A percentile compares a stretch with the other conserved stretches of the same genome.
phyloP scores from a whole-genome alignment of 2,329 filamentous ascomycete species.

The Hypoxylon sp. region DNA sequence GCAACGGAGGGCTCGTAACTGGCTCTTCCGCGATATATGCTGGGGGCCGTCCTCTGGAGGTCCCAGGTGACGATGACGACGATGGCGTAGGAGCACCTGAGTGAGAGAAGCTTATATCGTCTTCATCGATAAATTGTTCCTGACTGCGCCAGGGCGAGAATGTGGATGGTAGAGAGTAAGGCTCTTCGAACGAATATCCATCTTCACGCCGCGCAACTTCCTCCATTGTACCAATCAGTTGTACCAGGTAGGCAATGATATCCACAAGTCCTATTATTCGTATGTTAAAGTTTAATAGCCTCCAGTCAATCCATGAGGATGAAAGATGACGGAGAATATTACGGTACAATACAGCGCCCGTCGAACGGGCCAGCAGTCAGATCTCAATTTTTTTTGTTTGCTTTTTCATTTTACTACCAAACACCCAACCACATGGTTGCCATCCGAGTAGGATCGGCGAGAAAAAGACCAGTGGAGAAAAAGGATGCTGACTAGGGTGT shows the following conservation, averaged over 20 bases:
- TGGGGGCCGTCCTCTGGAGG: slow-evolving; percentile 4
- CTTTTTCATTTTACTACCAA: slow-evolving; percentile 2
- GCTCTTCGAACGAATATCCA: slow-evolving; percentile 18
- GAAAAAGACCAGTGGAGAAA: slow-evolving; percentile 32
- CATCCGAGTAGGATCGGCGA: slow-evolving; percentile 23
- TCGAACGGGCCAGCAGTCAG: slow-evolving; percentile 1
- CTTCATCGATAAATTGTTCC: slow-evolving; percentile 14
- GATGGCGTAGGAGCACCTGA: slow-evolving; percentile 4
- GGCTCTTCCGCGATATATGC: slow-evolving; percentile 10
- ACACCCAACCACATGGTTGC: slow-evolving; percentile 6
- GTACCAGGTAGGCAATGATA: neutral
- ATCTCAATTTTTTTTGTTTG: slow-evolving; percentile 9
- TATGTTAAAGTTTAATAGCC: slow-evolving; percentile 12
- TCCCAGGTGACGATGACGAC: slow-evolving; percentile 20
- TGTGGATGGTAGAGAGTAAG: slow-evolving; percentile 45
- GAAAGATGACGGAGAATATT: slow-evolving; percentile 17
- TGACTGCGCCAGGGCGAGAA: slow-evolving; percentile 45
- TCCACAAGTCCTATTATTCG: slow-evolving; percentile 8
- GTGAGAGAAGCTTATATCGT: slow-evolving; percentile 7
- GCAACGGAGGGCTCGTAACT: slow-evolving; percentile 4
- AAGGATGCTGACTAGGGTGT: slow-evolving; percentile 33
- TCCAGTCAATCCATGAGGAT: slow-evolving; percentile 9
- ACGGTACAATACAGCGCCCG: slow-evolving; percentile 9
- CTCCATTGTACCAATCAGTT: slow-evolving; percentile 28
- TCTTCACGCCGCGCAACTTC: slow-evolving; percentile 15